Evolutionary conservation across 2,329 filamentous ascomycete genomes (phyloP).

Genomic region (Aspergillus quadrilineatus): DNA sequence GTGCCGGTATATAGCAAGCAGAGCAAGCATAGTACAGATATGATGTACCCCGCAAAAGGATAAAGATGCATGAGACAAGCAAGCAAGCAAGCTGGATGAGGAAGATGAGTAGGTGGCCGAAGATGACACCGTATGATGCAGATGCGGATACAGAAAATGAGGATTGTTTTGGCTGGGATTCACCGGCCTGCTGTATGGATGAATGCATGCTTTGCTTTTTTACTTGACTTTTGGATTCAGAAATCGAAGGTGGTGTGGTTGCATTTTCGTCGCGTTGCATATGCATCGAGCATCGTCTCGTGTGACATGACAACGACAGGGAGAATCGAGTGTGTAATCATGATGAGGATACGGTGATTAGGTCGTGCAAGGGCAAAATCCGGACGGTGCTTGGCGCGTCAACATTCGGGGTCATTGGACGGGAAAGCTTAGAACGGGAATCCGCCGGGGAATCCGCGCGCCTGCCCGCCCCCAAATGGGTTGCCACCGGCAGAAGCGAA

Average conservation of each 20-base stretch:
- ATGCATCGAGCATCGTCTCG: not conserved
- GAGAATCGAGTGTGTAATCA: not conserved
- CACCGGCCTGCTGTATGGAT: not conserved
- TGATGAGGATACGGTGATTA: not conserved
- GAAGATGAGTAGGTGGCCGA: not conserved
- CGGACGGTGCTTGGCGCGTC: not conserved
- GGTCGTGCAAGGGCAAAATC: not conserved
- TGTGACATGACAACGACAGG: not conserved
- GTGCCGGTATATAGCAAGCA: conserved; percentile 9
- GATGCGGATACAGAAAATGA: not conserved
- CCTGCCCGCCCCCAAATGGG: conserved; percentile 36
- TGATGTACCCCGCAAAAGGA: not conserved
- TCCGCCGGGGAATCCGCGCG: conserved; percentile 51
- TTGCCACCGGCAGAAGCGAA: conserved; percentile 50
- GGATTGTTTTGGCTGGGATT: not conserved
- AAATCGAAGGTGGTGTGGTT: not conserved
- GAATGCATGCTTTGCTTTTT: conserved; percentile 1
- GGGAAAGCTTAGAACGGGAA: conserved; percentile 56
- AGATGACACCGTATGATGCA: conserved; percentile 6
- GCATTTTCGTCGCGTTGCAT: not conserved
- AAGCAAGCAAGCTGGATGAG: not conserved
- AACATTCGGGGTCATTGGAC: not conserved
- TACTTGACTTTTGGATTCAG: not conserved
- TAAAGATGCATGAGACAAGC: not conserved
- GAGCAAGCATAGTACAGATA: conserved; percentile 8